Conservation (phyloP, 2,329 filamentous ascomycete genomes). For the Xylariaceae sp. region DNA sequence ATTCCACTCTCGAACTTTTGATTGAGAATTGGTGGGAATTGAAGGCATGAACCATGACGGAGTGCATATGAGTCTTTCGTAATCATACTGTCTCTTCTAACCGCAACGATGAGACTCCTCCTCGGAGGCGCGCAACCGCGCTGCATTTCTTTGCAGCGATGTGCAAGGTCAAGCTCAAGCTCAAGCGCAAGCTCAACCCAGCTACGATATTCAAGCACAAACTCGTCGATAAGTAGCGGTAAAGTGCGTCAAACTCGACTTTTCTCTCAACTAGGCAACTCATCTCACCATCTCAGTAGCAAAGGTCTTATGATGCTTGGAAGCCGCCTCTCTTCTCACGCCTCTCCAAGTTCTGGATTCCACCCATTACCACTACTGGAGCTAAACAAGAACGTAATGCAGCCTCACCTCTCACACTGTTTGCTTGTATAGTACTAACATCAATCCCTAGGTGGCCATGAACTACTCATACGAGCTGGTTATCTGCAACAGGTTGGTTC, state of each 20-base stretch:
- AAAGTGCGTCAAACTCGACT: conserved; percentile 12
- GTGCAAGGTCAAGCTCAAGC: conserved; percentile 5
- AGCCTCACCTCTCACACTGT: neutral
- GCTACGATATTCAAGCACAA: conserved; percentile 7
- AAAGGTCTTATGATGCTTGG: no score
- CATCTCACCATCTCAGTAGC: conserved; percentile 11
- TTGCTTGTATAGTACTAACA: conserved; percentile 10
- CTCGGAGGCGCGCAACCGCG: conserved; percentile 14
- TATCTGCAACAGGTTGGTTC: conserved; percentile 63
- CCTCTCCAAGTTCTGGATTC: conserved; percentile 73
- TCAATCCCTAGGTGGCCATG: conserved; percentile 52
- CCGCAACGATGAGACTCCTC: conserved; percentile 17
- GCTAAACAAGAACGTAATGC: conserved; percentile 48
- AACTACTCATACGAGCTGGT: conserved; percentile 63
- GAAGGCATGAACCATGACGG: no score
- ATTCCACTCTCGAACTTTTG: neutral
- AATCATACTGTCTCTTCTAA: no score
- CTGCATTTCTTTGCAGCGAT: conserved; percentile 10
- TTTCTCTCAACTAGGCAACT: neutral
- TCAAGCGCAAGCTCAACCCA: conserved; percentile 5
- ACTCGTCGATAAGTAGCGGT: conserved; percentile 3
- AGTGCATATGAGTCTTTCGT: no score
- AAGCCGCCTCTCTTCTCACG: conserved; percentile 29
- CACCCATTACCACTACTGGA: conserved; percentile 62
- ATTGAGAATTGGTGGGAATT: neutral